A percentile compares a stretch with the other conserved stretches of the same genome.
Conservation (phyloP, 352 stramenopile species). For the Pythium brassicae region DNA sequence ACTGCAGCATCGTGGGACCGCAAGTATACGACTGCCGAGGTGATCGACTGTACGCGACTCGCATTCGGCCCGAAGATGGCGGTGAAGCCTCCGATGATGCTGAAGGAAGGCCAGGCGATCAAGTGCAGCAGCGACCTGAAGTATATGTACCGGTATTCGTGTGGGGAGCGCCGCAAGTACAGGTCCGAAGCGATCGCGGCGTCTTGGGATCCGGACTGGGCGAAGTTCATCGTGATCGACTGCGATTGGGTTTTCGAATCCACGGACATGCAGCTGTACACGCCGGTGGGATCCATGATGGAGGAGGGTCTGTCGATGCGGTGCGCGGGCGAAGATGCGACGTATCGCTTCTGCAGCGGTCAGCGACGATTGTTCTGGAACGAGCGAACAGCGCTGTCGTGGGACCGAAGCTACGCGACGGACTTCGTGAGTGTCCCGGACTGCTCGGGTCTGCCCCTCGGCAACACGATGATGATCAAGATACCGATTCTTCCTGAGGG, state of each 20-base stretch:
- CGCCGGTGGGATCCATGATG: constrained; percentile 2
- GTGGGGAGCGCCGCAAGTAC: constrained; percentile 5
- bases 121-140: not conserved
- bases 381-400: constrained; percentile 12
- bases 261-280: constrained; percentile 14
- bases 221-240: constrained; percentile 10
- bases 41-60: constrained; percentile 13
- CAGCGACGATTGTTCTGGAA: constrained; percentile 13
- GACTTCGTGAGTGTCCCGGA: constrained; percentile 13
- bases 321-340: not conserved
- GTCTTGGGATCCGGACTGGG: constrained; percentile 17
- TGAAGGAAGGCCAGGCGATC: constrained; percentile 2
- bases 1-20: constrained; percentile 9
- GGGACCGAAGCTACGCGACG: constrained; percentile 15
- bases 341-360: constrained; percentile 9
- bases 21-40: not conserved
- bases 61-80: constrained; percentile 4
- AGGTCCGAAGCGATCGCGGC: constrained; percentile 7
- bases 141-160: constrained; percentile 11
- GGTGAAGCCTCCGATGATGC: not conserved
- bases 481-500: not conserved
- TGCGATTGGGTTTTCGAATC: constrained; percentile 4
- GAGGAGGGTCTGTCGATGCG: constrained; percentile 7
- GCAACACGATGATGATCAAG: constrained; percentile 1
- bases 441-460: not conserved